Evolutionary conservation across 495 filamentous ascomycete genomes (phyloP), one percentile per base, ranked within the genome.

Genomic region (Cairneyella variabilis): DNA sequence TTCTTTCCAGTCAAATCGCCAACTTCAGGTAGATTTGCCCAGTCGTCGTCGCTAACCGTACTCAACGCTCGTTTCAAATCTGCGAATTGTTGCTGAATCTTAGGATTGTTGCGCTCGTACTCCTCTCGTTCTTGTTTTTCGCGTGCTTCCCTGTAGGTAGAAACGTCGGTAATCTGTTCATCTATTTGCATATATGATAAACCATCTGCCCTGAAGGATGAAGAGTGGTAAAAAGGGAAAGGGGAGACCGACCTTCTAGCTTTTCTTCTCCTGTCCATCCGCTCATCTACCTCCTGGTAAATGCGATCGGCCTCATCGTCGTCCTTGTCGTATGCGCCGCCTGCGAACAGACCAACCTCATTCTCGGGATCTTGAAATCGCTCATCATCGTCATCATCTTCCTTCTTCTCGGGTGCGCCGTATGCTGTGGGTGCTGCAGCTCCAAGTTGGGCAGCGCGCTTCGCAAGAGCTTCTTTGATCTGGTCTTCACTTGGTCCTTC

Each of bases 51-150:
- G 50, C 86, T 89, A 44, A 99, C 84, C 14, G 83, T 85, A 28
- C 86, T 87, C 21, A 99, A 77, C 1, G 87, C 89, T 62, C 95
- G 78, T 69, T 97, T 99, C 40, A 97, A 75, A 59, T 96, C 95
- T 66, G 91, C 91, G 65, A 99, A 99, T 66, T 97, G 93, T 61
- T 97, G 91, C 70, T 96, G 90, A 47, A 99, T 97, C 69, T 97
- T 99, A 3, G 93, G 93, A 66, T 97, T 97, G 65, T 96, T 88
- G 39, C 83, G 82, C 69, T 99, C 95, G 78, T 96, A 95, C 49
- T 97, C 91, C 60, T 93, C 88, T 69, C 77, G 84, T 73, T 97
- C 91, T 73, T 88, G 80, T 63, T 85, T 75, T 71, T 97, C 93
- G 61, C 93, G 90, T 70, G 84, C 85, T 90, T 97, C 93, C 89